Evolutionary conservation across 352 stramenopile genomes (phyloP).

Genomic region (Discostella stelligera): DNA sequence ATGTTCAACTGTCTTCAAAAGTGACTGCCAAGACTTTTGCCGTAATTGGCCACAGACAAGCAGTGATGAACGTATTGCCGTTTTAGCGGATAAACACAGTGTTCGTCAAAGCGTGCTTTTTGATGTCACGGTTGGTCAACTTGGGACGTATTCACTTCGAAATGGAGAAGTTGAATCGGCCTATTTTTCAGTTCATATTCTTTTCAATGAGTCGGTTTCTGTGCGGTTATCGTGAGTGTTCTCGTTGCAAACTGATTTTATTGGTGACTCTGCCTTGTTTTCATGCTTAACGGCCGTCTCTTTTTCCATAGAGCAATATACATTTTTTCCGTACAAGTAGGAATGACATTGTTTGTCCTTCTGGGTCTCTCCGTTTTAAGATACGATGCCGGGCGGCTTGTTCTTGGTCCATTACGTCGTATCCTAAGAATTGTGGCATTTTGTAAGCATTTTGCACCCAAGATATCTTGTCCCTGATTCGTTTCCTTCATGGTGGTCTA

Average conservation of each 20-base stretch:
- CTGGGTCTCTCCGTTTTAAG: slow-evolving; percentile 58
- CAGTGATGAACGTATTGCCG: slow-evolving; percentile 5
- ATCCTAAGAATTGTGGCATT: slow-evolving; percentile 79
- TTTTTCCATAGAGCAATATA: slow-evolving; percentile 21
- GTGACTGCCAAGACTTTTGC: slow-evolving; percentile 20
- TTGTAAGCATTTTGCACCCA: slow-evolving; percentile 42
- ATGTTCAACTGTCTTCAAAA: slow-evolving; percentile 16
- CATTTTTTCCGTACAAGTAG: slow-evolving; percentile 27
- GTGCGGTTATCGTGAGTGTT: slow-evolving; percentile 40
- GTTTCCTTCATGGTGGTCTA: background rate
- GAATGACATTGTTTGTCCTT: slow-evolving; percentile 53
- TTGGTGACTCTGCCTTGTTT: background rate
- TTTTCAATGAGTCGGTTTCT: slow-evolving; percentile 30
- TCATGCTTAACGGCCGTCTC: background rate
- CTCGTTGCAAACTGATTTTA: background rate
- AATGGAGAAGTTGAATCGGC: slow-evolving; percentile 21
- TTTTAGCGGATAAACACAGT: slow-evolving; percentile 36
- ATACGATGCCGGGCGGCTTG: slow-evolving; percentile 61
- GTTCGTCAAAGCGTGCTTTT: slow-evolving; percentile 19
- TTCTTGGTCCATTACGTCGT: slow-evolving; percentile 67
- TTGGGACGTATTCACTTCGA: slow-evolving; percentile 21
- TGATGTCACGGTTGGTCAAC: background rate
- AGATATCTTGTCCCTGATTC: background rate
- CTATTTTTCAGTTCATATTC: slow-evolving; percentile 28
- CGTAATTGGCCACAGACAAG: background rate